Percentiles rank a stretch among this genome's conserved stretches.
These are phyloP conservation scores for Tetrahymena elliotti DNA, from an alignment of 73 alveolate species.

Conservation along the genomic window DNA sequence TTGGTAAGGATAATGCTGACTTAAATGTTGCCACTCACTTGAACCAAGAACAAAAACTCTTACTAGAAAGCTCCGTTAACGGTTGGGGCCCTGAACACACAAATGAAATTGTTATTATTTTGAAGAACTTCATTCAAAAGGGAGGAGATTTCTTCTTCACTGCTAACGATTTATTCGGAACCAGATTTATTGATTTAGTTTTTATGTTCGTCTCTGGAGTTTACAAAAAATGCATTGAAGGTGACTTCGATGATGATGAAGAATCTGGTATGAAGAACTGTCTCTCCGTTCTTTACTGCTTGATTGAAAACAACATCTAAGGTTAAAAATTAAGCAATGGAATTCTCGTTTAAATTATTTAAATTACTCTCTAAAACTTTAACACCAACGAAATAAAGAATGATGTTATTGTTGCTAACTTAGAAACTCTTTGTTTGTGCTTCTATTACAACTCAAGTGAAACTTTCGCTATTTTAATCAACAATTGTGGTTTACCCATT, in stretches of 20 bases:
- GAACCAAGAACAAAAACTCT: conserved; percentile 16
- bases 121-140: conserved; percentile 59
- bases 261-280: conserved; percentile 38
- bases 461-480: background rate
- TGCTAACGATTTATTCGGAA: conserved; percentile 21
- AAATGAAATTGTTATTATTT: conserved; percentile 42
- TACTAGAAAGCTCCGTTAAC: conserved; percentile 12
- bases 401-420: conserved; percentile 28
- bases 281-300: conserved; percentile 43
- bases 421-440: conserved; percentile 54
- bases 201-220: conserved; percentile 15
- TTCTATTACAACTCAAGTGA: conserved; percentile 56
- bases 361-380: conserved; percentile 27
- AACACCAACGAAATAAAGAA: conserved; percentile 17
- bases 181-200: conserved; percentile 23
- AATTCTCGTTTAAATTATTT: conserved; percentile 32
- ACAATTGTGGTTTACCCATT: background rate
- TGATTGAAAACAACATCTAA: conserved; percentile 49
- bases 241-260: conserved; percentile 29
- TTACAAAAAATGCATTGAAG: conserved; percentile 8
- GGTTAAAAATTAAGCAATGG: conserved; percentile 31
- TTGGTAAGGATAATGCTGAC: conserved; percentile 36
- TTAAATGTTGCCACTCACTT: background rate
- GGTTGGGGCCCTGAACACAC: conserved; percentile 66
- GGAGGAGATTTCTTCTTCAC: conserved; percentile 55